Base-by-base conservation (phyloP, 2,329 filamentous ascomycete genomes). In the Tolypocladium inflatum region DNA sequence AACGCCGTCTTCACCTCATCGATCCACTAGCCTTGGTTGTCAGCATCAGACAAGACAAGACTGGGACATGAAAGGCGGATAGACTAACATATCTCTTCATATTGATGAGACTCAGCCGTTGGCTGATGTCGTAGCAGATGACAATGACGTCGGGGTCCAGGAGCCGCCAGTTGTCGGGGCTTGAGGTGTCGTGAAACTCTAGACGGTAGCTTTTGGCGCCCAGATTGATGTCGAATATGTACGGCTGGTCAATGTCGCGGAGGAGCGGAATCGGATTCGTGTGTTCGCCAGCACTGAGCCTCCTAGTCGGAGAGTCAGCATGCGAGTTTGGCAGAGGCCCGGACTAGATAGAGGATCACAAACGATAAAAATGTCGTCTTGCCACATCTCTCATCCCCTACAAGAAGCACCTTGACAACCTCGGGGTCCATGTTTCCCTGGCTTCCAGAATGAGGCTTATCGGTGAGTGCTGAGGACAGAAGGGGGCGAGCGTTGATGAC, bases 291-390 rank as follows among this genome's bases (percentile, higher is more conserved):
- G 71, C 70, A 65, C 80, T 82, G 64, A 85, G 76, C 59, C 82
- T 76, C 58, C 83, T 85, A 56, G 43, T n/a, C 42, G 17, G 58
- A 37, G 17, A 13, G 48, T 63, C 55, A 58, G 54, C 57, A 58
- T 38, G 58, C 56, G 61, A 52, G 43, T 42, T 39, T 30, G 50
- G 54, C 43, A 51, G 23, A 45, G n/a, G 50, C 17, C 26, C 55
- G 53, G 58, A 19, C 56, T 35, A 61, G 50, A 55, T 55, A 58
- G 41, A 59, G 60, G 48, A 35, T 30, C 64, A 78, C 82, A 62
- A 66, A 85, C 83, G 82, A 83, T 65, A 86, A 67, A 67, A 86
- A 85, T 0, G 79, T 83, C 26, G 81, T 82, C 69, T 86, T 86
- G 57, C 83, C 83, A 61, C 81, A 81, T 65, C 75, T 75, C 60